phyloP scores from a whole-genome alignment of 2,329 filamentous ascomycete genomes.

The Gyromitra esculenta region DNA sequence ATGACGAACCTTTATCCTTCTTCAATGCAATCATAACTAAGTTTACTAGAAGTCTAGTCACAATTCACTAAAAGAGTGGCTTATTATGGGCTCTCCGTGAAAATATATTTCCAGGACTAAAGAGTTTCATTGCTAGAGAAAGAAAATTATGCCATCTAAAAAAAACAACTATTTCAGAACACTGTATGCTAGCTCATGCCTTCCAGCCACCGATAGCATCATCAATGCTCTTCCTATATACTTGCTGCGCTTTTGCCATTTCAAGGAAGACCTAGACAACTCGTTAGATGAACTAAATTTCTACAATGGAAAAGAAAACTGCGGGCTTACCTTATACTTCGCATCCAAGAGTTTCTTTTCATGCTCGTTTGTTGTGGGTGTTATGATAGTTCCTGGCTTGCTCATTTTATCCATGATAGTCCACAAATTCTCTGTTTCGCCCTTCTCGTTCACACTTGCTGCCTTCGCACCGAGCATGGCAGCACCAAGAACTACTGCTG shows the following conservation, averaged over 20 bases:
- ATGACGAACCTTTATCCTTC: no score
- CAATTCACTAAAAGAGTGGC: no score
- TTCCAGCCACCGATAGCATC: constrained; percentile 65
- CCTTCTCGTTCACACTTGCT: constrained; percentile 80
- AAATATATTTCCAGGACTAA: not conserved
- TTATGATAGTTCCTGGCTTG: constrained; percentile 86
- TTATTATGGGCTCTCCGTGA: not conserved
- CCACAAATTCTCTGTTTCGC: constrained; percentile 88
- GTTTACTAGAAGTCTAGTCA: not conserved
- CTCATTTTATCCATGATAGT: constrained; percentile 97
- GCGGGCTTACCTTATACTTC: constrained; percentile 75
- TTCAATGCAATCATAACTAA: no score
- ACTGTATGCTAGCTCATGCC: constrained; percentile 1
- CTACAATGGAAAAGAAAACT: not conserved
- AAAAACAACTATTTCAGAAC: not conserved
- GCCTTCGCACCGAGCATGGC: constrained; percentile 98
- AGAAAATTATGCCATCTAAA: not conserved
- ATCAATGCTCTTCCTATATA: constrained; percentile 82
- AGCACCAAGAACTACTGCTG: constrained; percentile 95
- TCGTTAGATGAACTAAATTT: constrained; percentile 9
- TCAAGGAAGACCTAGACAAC: constrained; percentile 77
- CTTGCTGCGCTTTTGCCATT: constrained; percentile 85
- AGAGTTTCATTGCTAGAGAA: not conserved
- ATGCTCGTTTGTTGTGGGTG: constrained; percentile 74
- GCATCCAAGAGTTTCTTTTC: constrained; percentile 83